These are phyloP conservation scores for Penicillium carneum DNA, from an alignment of 2,329 filamentous ascomycete genomes.

Conservation along the genomic window DNA sequence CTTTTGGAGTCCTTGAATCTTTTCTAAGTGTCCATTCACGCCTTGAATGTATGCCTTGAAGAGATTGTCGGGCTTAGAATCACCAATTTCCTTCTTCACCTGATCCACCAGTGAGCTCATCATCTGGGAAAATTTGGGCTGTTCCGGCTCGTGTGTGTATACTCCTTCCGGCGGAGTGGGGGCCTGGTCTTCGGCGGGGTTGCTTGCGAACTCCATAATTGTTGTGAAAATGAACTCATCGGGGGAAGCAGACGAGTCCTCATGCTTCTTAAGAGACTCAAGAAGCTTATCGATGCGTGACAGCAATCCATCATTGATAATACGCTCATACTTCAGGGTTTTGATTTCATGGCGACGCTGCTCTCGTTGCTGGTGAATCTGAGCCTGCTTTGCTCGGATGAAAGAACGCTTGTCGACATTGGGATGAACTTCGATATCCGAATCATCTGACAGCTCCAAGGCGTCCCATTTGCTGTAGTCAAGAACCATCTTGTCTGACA, in stretches of 20 bases:
- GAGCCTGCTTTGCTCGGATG: constrained; percentile 95
- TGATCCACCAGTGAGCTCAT: constrained; percentile 95
- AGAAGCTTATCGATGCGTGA: constrained; percentile 82
- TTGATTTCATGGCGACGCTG: constrained; percentile 88
- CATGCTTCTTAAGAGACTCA: constrained; percentile 75
- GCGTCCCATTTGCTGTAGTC: constrained; percentile 75
- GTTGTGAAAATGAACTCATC: constrained; percentile 88
- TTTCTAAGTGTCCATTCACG: constrained; percentile 75
- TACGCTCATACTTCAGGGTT: constrained; percentile 85
- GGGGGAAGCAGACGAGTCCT: constrained; percentile 68
- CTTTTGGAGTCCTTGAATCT: constrained; percentile 79
- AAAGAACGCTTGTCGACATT: constrained; percentile 99
- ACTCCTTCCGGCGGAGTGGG: constrained; percentile 79
- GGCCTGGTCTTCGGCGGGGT: constrained; percentile 76
- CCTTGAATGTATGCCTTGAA: constrained; percentile 80
- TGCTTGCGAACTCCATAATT: constrained; percentile 80
- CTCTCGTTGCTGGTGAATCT: constrained; percentile 90
- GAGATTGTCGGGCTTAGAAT: constrained; percentile 71
- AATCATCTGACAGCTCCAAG: constrained; percentile 96
- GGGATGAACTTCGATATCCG: constrained; percentile 95
- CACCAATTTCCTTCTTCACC: constrained; percentile 84
- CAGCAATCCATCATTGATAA: constrained; percentile 90
- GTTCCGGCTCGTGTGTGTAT: constrained; percentile 74
- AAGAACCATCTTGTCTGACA: constrained; percentile 58
- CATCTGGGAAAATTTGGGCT: constrained; percentile 93